Conservation (phyloP, 2,329 filamentous ascomycete genomes). For the Claviceps africana region DNA sequence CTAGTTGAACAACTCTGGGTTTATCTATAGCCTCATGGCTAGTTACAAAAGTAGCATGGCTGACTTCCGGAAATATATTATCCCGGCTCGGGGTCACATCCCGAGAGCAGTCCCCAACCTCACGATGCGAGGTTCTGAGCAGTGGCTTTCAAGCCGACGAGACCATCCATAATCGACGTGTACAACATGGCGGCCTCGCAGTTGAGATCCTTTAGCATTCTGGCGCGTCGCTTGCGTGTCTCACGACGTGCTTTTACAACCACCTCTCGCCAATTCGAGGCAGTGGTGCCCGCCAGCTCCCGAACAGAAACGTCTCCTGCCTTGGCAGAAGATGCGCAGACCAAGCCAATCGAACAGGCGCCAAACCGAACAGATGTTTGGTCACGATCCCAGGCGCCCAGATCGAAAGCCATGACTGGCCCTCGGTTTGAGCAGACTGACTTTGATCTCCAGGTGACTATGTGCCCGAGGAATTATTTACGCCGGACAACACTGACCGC, state of each 20-base stretch:
- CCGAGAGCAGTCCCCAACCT: background rate
- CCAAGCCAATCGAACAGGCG: conserved; percentile 54
- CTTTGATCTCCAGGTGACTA: conserved; percentile 72
- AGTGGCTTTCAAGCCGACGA: conserved; percentile 1
- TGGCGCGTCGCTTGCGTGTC: conserved; percentile 30
- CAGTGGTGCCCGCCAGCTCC: conserved; percentile 25
- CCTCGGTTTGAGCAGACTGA: conserved; percentile 96
- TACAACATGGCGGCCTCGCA: conserved; percentile 29
- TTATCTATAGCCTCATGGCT: too few relatives aligned
- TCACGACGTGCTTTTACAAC: conserved; percentile 33
- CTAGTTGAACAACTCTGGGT: too few relatives aligned
- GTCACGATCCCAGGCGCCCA: conserved; percentile 73
- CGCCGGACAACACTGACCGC: conserved; percentile 9
- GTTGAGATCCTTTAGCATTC: conserved; percentile 30
- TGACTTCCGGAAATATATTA: too few relatives aligned
- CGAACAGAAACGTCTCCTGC: conserved; percentile 26
- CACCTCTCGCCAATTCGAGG: conserved; percentile 33
- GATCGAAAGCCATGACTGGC: conserved; percentile 75
- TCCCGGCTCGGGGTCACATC: conserved; percentile 3
- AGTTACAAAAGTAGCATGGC: too few relatives aligned
- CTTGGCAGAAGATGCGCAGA: conserved; percentile 26
- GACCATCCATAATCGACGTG: background rate
- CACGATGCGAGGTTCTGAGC: background rate
- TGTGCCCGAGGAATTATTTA: background rate
- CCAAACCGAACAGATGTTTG: conserved; percentile 74